Conservation (phyloP, 192 early-diverging fungal species). For the Chytriomyces sp. region DNA sequence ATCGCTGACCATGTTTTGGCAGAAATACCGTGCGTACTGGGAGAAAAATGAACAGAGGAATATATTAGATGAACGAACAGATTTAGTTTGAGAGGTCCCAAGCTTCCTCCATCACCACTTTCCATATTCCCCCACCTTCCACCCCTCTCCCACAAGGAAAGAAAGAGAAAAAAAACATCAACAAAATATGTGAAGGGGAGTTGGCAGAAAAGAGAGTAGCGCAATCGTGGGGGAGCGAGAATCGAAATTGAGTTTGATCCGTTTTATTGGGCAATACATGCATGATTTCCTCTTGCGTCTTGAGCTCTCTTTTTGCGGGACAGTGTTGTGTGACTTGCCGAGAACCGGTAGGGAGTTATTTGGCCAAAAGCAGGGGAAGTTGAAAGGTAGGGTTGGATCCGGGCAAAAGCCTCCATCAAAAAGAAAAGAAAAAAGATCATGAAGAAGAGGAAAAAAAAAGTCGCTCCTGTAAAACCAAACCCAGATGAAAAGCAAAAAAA, state of each 20-base stretch:
- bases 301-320: too few relatives aligned
- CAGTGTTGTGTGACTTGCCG: too few relatives aligned
- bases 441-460: not conserved
- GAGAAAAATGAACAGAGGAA: not conserved
- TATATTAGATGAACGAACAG: too few relatives aligned
- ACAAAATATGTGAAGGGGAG: too few relatives aligned
- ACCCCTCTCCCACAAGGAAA: too few relatives aligned
- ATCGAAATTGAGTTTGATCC: too few relatives aligned
- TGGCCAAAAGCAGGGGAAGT: not conserved
- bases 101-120: not conserved
- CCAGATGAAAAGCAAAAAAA: not conserved
- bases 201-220: too few relatives aligned
- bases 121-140: too few relatives aligned
- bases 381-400: not conserved
- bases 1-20: constrained; percentile 73
- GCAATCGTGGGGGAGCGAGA: too few relatives aligned
- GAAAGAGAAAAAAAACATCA: not conserved
- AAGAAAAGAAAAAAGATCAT: not conserved
- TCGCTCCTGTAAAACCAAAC: not conserved
- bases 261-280: too few relatives aligned
- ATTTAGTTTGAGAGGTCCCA: too few relatives aligned
- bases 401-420: not conserved
- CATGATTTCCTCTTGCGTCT: too few relatives aligned
- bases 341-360: not conserved
- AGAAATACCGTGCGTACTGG: constrained; percentile 73